Conservation (phyloP, 345 rosid genomes). For the Lepidium aucheri region DNA sequence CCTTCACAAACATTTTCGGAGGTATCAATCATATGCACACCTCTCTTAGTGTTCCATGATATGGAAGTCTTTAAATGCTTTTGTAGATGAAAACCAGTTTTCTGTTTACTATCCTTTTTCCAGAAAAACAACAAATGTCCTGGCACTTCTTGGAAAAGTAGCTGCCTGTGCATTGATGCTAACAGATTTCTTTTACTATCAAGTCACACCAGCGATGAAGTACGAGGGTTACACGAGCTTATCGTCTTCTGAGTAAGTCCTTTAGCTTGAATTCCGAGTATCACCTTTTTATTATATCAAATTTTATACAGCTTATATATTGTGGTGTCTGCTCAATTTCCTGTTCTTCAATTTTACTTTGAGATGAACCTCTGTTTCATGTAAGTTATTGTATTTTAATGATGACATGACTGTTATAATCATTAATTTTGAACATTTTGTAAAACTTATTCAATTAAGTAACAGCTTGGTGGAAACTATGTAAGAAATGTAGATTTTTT, state of each 20-base stretch:
- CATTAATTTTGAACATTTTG: not conserved
- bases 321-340: not conserved
- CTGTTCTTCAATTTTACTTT: not conserved
- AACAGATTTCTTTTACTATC: conserved; percentile 84
- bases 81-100: not conserved
- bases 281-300: not conserved
- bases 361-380: not conserved
- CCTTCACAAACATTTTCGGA: conserved; percentile 62
- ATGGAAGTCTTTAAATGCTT: not conserved
- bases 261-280: not conserved
- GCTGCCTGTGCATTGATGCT: conserved; percentile 64
- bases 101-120: conserved; percentile 17
- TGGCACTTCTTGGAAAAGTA: conserved; percentile 74
- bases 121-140: conserved; percentile 78
- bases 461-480: not conserved
- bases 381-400: not conserved
- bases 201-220: conserved; percentile 53
- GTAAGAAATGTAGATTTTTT: not conserved
- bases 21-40: conserved; percentile 38
- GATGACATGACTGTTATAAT: not conserved
- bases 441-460: not conserved
- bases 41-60: not conserved
- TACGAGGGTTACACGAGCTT: conserved; percentile 37
- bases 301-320: not conserved
- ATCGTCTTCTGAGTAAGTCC: conserved; percentile 58